phyloP scores from a whole-genome alignment of 495 filamentous ascomycete genomes.

The Penicillium maclennaniae region DNA sequence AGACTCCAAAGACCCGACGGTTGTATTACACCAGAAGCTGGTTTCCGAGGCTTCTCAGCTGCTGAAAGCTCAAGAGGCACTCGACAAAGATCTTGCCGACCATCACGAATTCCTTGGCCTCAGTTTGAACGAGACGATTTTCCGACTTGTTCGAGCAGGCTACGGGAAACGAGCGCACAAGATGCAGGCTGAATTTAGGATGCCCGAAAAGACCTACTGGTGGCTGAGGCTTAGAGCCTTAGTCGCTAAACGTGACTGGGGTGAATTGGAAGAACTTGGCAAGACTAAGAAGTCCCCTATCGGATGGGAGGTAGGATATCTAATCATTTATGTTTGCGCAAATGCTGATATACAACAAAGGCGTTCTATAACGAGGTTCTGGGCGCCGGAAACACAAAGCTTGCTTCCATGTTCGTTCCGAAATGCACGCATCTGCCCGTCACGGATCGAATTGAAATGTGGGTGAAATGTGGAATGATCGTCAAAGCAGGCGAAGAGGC shows the following conservation, averaged over 20 bases:
- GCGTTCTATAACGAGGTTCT: conserved; percentile 90
- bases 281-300: conserved; percentile 76
- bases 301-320: conserved; percentile 77
- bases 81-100: conserved; percentile 74
- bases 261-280: conserved; percentile 81
- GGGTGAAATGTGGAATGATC: conserved; percentile 89
- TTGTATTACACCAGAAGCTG: conserved; percentile 64
- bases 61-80: conserved; percentile 75
- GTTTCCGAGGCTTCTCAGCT: conserved; percentile 74
- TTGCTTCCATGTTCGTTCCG: conserved; percentile 78
- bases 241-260: conserved; percentile 85
- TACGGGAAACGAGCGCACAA: conserved; percentile 78
- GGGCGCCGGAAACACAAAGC: conserved; percentile 82
- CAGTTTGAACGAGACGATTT: conserved; percentile 84
- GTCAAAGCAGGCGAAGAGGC: conserved; percentile 92
- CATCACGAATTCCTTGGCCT: conserved; percentile 70
- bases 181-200: conserved; percentile 85
- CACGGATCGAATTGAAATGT: conserved; percentile 81
- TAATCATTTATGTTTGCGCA: conserved; percentile 10
- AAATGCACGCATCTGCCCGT: conserved; percentile 69
- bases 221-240: conserved; percentile 89
- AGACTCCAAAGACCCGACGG: conserved; percentile 72
- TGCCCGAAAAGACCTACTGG: conserved; percentile 83
- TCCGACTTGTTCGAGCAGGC: conserved; percentile 70
- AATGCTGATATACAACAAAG: conserved; percentile 38